Base-by-base conservation (phyloP, 129 eudicot species). In the Helianthus tuberosus region DNA sequence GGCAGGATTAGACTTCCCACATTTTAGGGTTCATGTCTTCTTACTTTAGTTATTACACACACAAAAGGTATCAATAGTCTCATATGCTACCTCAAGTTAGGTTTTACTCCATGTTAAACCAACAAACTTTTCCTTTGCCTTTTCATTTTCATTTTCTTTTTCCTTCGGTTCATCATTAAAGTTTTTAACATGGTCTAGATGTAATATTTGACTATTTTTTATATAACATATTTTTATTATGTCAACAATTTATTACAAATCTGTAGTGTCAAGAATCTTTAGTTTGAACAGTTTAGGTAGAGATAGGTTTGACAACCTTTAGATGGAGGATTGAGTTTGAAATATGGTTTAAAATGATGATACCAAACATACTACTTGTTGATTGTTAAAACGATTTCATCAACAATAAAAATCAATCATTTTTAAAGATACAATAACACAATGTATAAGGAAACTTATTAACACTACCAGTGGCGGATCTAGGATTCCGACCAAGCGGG, bases 1-100 rank as follows among this genome's bases (percentile, higher is more conserved):
- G 81, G 75, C 81, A 77, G 69, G 54, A 62, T 61, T 77, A 68
- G 53, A 16, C 62, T 77, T 70, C 82, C 82, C 72, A 39, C 57
- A 63, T 38, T 60, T 77, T 77, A 70, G 72, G 82, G 72, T 71
- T 77, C 32, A 23, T 77, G 82, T 77, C 65, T 52, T 52, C 38
- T 69, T 23, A 38, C 75, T 76, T 77, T 77, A 59, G 71, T 77
- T 77, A 60, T 8, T 51, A 38, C 66, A 50, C 72, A 51, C 53
- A 74, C 78, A 74, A 74, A 74, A 50, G 71, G 20, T 58, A 69
- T 35, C 32, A 60, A 69, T 49, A 60, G 53, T 77, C 61, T 60
- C 71, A 48, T 32, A 14, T 32, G 75, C 68, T 41, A 41, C 46
- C 46, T 67, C 66, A 48, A 60, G 81, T 77, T 77, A 77, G 81